Evolutionary conservation across 2,329 filamentous ascomycete species (phyloP), one percentile per base, ranked within the genome.

Genomic region (Tricladium varicosporioides): DNA sequence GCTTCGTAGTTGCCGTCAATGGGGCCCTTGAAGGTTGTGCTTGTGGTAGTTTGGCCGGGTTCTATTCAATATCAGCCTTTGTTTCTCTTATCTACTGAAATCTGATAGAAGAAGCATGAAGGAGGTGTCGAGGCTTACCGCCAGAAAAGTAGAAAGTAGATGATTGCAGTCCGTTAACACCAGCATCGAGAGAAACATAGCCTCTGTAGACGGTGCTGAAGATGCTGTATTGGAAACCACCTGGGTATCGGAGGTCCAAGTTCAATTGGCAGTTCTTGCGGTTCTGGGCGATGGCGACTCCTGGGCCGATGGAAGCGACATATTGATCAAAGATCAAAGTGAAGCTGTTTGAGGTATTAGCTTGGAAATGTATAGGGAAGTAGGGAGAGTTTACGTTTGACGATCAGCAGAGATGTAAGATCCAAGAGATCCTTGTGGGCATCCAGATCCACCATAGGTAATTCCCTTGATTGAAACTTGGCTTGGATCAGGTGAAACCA

Each of bases 191-290:
- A 8, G 43, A 40, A 11, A 59, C 54, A 42, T 61, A 64, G 0
- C 63, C 63, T 31, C 61, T 42, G 36, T 63, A 64, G 2, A 56
- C 40, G 4, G 59, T 59, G 18, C 48, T 59, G 27, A 60, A 53
- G 16, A 65, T 50, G 43, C 58, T 60, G 36, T 65, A 65, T 52
- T 65, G 63, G 54, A 64, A 64, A 16, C 61, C 62, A 5, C 31
- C 19, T 1, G 63, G 63, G 36, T 65, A 64, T 19, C 58, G 16
- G 7, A 65, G 55, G 13, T 64, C 56, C 47, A 65, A 51, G 36
- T 63, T 64, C 40, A 64, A 42, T n/a, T 64, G 62, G 48, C 62
- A 64, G 22, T 64, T 64, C 52, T 63, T 60, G 14, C 62, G 49
- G 45, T 43, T 57, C 16, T 64, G 45, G 10, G 57, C 45, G 9